phyloP scores from a whole-genome alignment of 345 rosid genomes.

The Hibiscus tridactylites region DNA sequence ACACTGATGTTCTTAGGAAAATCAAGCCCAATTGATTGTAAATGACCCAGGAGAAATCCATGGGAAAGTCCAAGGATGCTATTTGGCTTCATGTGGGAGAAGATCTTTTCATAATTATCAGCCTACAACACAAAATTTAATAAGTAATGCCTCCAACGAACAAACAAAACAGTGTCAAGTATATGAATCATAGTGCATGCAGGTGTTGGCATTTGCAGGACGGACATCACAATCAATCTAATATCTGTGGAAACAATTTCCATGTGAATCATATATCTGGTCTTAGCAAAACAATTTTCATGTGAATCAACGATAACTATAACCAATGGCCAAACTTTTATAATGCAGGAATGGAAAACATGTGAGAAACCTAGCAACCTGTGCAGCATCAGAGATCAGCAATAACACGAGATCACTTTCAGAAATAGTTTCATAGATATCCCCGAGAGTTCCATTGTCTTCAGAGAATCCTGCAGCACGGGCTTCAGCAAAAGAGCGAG shows the following conservation, averaged over 20 bases:
- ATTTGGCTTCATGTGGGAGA: slow-evolving; percentile 90
- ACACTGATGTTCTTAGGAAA: slow-evolving; percentile 81
- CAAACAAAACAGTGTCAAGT: neutral
- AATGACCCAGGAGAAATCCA: slow-evolving; percentile 84
- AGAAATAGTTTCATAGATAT: slow-evolving; percentile 35
- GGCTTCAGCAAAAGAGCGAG: slow-evolving; percentile 36
- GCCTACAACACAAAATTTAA: slow-evolving; percentile 37
- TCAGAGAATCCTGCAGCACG: slow-evolving; percentile 43
- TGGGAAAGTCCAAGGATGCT: slow-evolving; percentile 95
- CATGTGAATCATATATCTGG: too few species aligned
- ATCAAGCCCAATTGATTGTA: slow-evolving; percentile 62
- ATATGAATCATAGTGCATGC: neutral
- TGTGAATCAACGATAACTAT: too few species aligned
- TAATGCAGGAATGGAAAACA: neutral
- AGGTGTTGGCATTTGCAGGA: too few species aligned
- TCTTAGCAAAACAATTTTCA: too few species aligned
- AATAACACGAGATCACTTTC: slow-evolving; percentile 38
- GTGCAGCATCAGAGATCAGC: slow-evolving; percentile 44
- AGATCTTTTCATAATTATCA: slow-evolving; percentile 73
- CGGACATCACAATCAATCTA: too few species aligned
- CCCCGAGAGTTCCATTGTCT: slow-evolving; percentile 39
- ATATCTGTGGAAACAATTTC: too few species aligned
- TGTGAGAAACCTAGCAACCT: slow-evolving; percentile 17
- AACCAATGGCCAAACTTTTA: neutral
- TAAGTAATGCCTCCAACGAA: neutral